Percentiles rank a stretch among this genome's conserved stretches.
These are phyloP conservation scores for Mycena sp. DNA, from an alignment of 1,284 basidiomycete genomes.

Conservation along the genomic window DNA sequence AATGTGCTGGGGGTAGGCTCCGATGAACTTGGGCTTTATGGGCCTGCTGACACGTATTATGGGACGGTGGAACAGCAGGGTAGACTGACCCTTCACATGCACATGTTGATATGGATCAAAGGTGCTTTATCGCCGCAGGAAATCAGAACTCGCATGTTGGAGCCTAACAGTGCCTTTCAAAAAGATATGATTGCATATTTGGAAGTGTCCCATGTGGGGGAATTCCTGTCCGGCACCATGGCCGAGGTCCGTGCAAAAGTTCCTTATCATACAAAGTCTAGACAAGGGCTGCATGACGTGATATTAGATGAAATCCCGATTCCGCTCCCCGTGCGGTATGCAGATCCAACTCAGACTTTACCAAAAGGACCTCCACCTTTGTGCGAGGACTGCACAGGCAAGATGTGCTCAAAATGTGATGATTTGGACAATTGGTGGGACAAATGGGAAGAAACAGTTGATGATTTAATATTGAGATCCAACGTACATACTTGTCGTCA, in stretches of 20 bases:
- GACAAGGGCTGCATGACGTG: background rate
- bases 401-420: background rate
- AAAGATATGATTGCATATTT: slow-evolving; percentile 37
- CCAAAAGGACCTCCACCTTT: background rate
- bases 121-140: slow-evolving; percentile 40
- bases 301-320: background rate
- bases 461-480: slow-evolving; percentile 28
- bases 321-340: background rate
- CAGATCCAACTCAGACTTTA: background rate
- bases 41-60: slow-evolving; percentile 44
- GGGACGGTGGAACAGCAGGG: slow-evolving; percentile 51
- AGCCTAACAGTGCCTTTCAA: slow-evolving; percentile 36
- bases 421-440: slow-evolving; percentile 7
- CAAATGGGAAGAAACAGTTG: slow-evolving; percentile 14
- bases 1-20: slow-evolving; percentile 35
- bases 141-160: slow-evolving; percentile 39
- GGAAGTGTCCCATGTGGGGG: slow-evolving; percentile 37
- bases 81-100: slow-evolving; percentile 45
- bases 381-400: background rate
- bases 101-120: slow-evolving; percentile 46
- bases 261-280: background rate
- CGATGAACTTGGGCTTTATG: slow-evolving; percentile 34
- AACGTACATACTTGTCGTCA: slow-evolving; percentile 29
- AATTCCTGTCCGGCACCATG: background rate
- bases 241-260: background rate